Evolutionary conservation across 2,329 filamentous ascomycete species (phyloP), one percentile per base, ranked within the genome.

Genomic region (Penicillium concentricum): DNA sequence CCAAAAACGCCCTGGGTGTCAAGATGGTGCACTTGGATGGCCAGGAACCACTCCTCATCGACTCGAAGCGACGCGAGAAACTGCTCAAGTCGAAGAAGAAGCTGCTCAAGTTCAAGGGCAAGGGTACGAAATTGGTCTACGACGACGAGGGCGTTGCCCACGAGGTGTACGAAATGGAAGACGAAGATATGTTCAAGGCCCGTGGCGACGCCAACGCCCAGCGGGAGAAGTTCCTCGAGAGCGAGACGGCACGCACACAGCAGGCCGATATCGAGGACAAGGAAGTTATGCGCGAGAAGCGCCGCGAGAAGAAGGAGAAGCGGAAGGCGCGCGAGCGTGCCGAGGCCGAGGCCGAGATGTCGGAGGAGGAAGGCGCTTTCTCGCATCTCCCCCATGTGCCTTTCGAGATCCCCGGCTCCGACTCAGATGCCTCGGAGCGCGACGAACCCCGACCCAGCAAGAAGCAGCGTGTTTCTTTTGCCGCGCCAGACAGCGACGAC

Each of bases 81-180:
- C 84, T 96, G n/a, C 84, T 97, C 63, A 89, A 89, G 69, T 95
- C 90, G 20, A 97, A 97, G 82, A 96, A 96, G 82, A 90, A 95
- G 75, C 84, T 97, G 63, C 83, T 91, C 70, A 94, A 96, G 72
- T 90, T 91, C 80, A 95, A 92, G 80, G 90, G 91, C 69, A 89
- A 88, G 70, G 89, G 91, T 13, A 87, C 85, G 39, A 96, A 94
- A 72, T 79, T 97, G 8, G 82, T 97, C 5, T 99, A 93, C 72
- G 93, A 97, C 76, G 92, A 96, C 46, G 91, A 97, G 32, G 93
- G 92, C 65, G 87, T 89, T 60, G 82, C 92, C 3, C 92, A 94
- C 73, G 85, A 90, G 61, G 74, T 95, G 15, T 97, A 97, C 78
- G 90, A 96, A 72, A 86, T 99, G 64, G 88, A 93, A 70, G 85